Evolutionary conservation across 805 yeast genomes (phyloP).

Genomic region (Tetrapisispora namnaoensis): DNA sequence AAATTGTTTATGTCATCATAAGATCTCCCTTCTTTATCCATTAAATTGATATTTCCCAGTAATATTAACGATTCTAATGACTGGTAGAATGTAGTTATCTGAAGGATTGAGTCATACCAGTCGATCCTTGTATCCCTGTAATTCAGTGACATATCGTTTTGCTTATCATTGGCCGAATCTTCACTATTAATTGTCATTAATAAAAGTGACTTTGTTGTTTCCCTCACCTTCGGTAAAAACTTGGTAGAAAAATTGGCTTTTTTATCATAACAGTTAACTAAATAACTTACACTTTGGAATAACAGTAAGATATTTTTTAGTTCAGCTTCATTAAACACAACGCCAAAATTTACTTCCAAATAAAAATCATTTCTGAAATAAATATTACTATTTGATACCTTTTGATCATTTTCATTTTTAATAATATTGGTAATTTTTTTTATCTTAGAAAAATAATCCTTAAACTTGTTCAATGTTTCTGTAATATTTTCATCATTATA

Average conservation of each 20-base stretch:
- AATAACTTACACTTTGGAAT: conserved; percentile 26
- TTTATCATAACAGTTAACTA: conserved; percentile 26
- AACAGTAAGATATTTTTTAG: conserved; percentile 21
- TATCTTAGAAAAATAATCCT: conserved; percentile 14
- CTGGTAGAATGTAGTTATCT: conserved; percentile 16
- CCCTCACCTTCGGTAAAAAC: conserved; percentile 23
- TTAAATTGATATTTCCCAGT: background rate
- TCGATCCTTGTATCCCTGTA: conserved; percentile 6
- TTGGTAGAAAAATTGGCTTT: conserved; percentile 23
- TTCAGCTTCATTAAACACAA: conserved; percentile 18
- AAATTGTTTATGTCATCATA: background rate
- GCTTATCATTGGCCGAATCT: background rate
- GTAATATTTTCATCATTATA: conserved; percentile 24
- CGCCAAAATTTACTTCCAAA: conserved; percentile 11
- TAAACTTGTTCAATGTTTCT: conserved; percentile 17
- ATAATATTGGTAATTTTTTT: conserved; percentile 4
- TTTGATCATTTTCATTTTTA: background rate
- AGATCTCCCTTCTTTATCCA: background rate
- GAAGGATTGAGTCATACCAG: conserved; percentile 13
- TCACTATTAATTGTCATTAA: conserved; percentile 3
- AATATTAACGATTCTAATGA: conserved; percentile 16
- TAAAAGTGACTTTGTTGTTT: conserved; percentile 13
- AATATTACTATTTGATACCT: conserved; percentile 4
- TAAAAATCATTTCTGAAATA: conserved; percentile 7
- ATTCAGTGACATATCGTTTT: conserved; percentile 4